phyloP scores from a whole-genome alignment of 1,284 basidiomycete genomes.

The Lignosus rhinocerotis region DNA sequence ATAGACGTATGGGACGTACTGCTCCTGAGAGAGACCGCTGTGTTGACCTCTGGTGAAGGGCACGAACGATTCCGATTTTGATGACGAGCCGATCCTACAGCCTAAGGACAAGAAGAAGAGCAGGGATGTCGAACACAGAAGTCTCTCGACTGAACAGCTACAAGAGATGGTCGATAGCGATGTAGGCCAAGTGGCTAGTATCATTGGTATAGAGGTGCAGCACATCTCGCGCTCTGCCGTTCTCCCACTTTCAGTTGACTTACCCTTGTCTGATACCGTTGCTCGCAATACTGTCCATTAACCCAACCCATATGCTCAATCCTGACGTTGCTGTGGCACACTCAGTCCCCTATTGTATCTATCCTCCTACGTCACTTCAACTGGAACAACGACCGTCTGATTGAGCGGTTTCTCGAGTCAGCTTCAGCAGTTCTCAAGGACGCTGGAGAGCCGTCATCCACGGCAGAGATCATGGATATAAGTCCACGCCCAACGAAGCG shows the following conservation, averaged over 20 bases:
- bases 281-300: not conserved
- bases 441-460: constrained; percentile 32
- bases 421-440: constrained; percentile 43
- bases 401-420: constrained; percentile 56
- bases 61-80: constrained; percentile 33
- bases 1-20: constrained; percentile 26
- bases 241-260: constrained; percentile 13
- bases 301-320: not conserved
- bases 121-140: constrained; percentile 33
- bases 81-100: constrained; percentile 22
- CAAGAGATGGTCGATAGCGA: constrained; percentile 46
- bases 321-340: not conserved
- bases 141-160: constrained; percentile 42
- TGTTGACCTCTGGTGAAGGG: constrained; percentile 21
- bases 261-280: not conserved
- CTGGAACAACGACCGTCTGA: constrained; percentile 67
- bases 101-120: constrained; percentile 33
- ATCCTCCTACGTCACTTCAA: constrained; percentile 62
- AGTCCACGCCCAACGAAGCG: constrained; percentile 29
- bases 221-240: constrained; percentile 14
- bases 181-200: constrained; percentile 46
- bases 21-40: not conserved
- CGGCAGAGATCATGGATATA: constrained; percentile 11
- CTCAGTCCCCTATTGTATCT: constrained; percentile 48
- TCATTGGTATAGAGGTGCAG: constrained; percentile 52